Evolutionary conservation across 2,329 filamentous ascomycete genomes (phyloP), one percentile per base, ranked within the genome.

Genomic region (Neonectria coccinea): DNA sequence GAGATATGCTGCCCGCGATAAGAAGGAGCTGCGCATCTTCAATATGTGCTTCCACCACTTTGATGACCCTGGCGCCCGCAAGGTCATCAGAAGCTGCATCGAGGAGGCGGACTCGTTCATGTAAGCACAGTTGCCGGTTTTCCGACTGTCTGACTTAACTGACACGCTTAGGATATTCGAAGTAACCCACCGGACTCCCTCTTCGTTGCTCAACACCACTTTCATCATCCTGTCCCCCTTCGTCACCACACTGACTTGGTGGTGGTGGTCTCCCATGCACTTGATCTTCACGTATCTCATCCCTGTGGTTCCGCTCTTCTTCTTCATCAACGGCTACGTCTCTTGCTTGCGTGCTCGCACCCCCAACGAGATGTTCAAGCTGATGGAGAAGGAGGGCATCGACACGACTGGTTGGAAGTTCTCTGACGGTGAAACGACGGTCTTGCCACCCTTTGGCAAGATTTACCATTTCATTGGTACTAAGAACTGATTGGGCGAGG

Each of bases 31-130:
- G 51, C 56, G 69, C 11, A 70, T 71, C 9, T 71, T 71, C 58
- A 71, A 69, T 62, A 68, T 71, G 69, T 71, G 68, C 53, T 70
- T 70, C 50, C 69, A 71, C 47, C 69, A 71, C 50, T 71, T 71
- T 50, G 67, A 71, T 31, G 69, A 71, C 16, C 57, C 56, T 11
- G 69, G 68, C n/a, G 68, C 69, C 11, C 66, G 66, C 36, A 70
- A 68, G 59, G 67, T 71, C 5, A 52, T 71, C 11, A 62, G 69
- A 22, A 71, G 69, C 52, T 70, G 67, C 39, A 61, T 71, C 2
- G 66, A 71, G 25, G 59, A 70, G n/a, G 42, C 64, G 0, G 69
- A 71, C 29, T 50, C 67, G 3, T 71, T 71, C 62, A 70, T 71
- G 67, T 70, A 52, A 53, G 64, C 54, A 1, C 10, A 18, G 27